A percentile compares a stretch with the other conserved stretches of the same genome.
These are phyloP conservation scores for Cucurbita maxima DNA, from an alignment of 306 rosid species.

Conservation along the genomic window DNA sequence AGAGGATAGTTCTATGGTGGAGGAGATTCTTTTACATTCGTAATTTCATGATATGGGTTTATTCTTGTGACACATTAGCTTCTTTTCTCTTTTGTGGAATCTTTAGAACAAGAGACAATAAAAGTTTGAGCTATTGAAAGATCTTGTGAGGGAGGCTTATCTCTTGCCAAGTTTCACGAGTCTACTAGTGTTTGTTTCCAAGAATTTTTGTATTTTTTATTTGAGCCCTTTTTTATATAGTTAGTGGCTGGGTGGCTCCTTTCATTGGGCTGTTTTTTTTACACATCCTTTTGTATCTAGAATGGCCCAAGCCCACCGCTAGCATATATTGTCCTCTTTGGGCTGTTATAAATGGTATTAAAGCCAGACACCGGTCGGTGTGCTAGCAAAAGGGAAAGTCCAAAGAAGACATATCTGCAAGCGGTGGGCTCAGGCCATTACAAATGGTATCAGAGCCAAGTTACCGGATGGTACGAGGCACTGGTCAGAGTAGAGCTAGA, in stretches of 20 bases:
- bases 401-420: no score
- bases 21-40: background rate
- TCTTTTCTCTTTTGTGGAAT: background rate
- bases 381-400: no score
- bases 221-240: background rate
- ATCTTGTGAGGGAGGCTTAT: background rate
- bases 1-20: background rate
- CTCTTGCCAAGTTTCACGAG: background rate
- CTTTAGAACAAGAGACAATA: background rate
- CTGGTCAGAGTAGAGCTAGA: no score
- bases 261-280: background rate
- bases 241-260: background rate
- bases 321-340: no score
- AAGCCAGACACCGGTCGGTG: no score
- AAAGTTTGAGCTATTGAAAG: background rate
- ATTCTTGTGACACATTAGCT: background rate
- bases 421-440: no score
- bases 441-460: no score
- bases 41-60: background rate
- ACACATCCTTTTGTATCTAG: background rate
- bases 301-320: no score
- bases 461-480: no score
- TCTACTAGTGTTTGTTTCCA: background rate
- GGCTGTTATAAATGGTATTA: no score
- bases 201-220: background rate